Conservation (phyloP, 805 yeast genomes). For the Kodamaea restingae region DNA sequence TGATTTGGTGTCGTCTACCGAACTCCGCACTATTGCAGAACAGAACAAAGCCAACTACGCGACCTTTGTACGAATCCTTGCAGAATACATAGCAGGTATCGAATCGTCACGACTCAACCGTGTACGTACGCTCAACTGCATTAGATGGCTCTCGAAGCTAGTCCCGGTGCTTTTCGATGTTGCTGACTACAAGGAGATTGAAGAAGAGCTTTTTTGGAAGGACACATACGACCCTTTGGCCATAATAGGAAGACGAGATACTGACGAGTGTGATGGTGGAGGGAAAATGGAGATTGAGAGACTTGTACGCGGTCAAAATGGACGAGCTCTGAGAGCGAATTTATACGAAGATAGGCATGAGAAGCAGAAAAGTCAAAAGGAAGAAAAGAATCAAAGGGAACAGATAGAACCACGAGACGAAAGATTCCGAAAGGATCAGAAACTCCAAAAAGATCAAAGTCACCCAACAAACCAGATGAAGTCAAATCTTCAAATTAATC, state of each 20-base stretch:
- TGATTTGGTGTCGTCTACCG: constrained; percentile 51
- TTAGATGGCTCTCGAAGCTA: constrained; percentile 60
- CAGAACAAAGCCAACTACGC: constrained; percentile 56
- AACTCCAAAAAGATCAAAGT: no score
- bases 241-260: not conserved
- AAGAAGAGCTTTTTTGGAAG: constrained; percentile 28
- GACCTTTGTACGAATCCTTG: constrained; percentile 38
- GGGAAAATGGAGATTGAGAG: not conserved
- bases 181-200: constrained; percentile 22
- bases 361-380: no score
- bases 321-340: no score
- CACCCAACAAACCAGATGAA: no score
- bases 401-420: no score
- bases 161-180: constrained; percentile 67
- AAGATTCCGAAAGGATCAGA: no score
- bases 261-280: not conserved
- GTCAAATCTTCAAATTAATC: no score
- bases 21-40: constrained; percentile 57
- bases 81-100: not conserved
- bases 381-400: no score
- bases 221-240: constrained; percentile 41
- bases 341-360: no score
- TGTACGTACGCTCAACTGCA: constrained; percentile 46
- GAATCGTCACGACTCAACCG: not conserved
- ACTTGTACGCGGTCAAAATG: not conserved